Evolutionary conservation across 176 grass and related monocot genomes (phyloP).

Genomic region (Pontederia crassipes): DNA sequence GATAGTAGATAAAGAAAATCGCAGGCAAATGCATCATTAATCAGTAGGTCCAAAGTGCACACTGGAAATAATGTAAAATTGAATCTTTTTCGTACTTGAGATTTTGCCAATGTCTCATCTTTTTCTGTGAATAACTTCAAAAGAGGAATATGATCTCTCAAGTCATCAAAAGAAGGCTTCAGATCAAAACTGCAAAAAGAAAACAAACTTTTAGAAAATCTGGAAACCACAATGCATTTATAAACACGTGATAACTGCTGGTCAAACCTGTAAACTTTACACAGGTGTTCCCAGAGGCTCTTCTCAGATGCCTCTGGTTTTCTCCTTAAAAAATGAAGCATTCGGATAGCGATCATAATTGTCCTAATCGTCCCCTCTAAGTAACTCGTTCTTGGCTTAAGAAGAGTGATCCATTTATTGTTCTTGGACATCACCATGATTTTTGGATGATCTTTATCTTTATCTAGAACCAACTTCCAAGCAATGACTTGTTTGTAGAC

Average conservation of each 20-base stretch:
- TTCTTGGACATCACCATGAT: conserved; percentile 28
- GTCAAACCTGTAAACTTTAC: conserved; percentile 41
- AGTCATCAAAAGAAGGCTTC: conserved; percentile 52
- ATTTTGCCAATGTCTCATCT: conserved; percentile 50
- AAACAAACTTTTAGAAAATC: conserved; percentile 8
- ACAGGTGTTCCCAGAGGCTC: conserved; percentile 56
- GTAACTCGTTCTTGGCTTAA: conserved; percentile 36
- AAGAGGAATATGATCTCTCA: conserved; percentile 45
- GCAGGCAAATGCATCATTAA: neutral
- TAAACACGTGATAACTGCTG: conserved; percentile 16
- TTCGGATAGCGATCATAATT: conserved; percentile 42
- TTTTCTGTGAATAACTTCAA: conserved; percentile 48
- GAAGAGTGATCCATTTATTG: conserved; percentile 42
- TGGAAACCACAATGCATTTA: conserved; percentile 2
- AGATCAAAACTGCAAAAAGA: conserved; percentile 64
- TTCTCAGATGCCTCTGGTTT: conserved; percentile 49
- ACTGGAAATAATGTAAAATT: neutral
- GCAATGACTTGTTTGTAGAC: conserved; percentile 26
- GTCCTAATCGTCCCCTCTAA: conserved; percentile 32
- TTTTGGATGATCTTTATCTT: conserved; percentile 28
- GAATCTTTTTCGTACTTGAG: conserved; percentile 30
- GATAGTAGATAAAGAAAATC: neutral
- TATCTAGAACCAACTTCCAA: conserved; percentile 47
- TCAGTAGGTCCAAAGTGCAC: neutral
- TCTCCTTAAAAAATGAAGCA: conserved; percentile 67